Evolutionary conservation across 495 filamentous ascomycete species (phyloP), one percentile per base, ranked within the genome.

Genomic region (Aspergillus hancockii): DNA sequence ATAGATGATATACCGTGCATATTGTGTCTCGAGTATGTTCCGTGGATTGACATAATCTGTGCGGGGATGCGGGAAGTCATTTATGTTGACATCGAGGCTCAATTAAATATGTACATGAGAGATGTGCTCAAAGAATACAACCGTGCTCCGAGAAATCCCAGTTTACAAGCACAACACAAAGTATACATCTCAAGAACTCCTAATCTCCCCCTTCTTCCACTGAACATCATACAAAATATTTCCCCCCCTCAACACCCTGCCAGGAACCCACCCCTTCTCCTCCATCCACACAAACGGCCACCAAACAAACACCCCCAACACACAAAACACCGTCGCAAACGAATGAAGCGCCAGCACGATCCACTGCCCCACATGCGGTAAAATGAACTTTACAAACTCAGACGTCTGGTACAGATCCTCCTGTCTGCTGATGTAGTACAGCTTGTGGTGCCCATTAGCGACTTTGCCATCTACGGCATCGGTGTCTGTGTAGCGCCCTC

Each of bases 401-500:
- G 88, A 86, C 4, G 85, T 77, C 68, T 94, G 91, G 64, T 96
- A 96, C 19, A 92, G 73, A 64, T 96, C 92, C 58, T 94, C 86
- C 65, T 96, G 92, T 36, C 76, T 79, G 12, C 74, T 63, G 63
- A 96, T 92, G 64, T 86, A 87, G 71, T 90, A 93, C 16, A 68
- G 49, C n/a, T 68, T 67, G 14, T 65, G 61, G 0, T 63, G 68
- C 41, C 73, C 74, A 0, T 53, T 16, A 18, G 45, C 31, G n/a
- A n/a, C n/a, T 14, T 25, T 41, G 45, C 62, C 59, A 1, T 41
- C 16, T 8, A 14, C 16, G 1, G 3, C 38, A 7, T 41, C n/a
- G 1, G 38, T 14, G 7, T 41, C 38, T 12, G 38, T 14, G 14
- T 41, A 41, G 2, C 38, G n/a, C 1, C 10, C 38, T 41, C 38